Percentiles rank a stretch among this genome's conserved stretches.
These are phyloP conservation scores for Boletus subparvulus DNA, from an alignment of 768 basidiomycete genomes.

Conservation along the genomic window DNA sequence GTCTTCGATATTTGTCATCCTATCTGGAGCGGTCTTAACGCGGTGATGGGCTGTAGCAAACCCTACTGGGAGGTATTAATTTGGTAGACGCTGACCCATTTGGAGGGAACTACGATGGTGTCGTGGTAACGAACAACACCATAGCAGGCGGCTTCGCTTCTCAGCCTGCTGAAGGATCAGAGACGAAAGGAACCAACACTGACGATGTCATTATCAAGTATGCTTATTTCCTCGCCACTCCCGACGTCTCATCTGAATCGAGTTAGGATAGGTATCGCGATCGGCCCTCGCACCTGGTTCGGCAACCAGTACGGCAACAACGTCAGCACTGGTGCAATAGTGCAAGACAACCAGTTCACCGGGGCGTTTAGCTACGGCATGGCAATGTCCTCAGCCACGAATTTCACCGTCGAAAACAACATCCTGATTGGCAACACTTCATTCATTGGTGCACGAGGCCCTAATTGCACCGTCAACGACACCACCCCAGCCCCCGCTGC, in stretches of 20 bases:
- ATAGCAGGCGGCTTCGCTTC: conserved; percentile 72
- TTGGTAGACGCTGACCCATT: conserved; percentile 73
- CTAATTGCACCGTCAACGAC: conserved; percentile 57
- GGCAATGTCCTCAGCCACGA: conserved; percentile 58
- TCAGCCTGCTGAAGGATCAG: conserved; percentile 36
- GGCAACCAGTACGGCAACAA: conserved; percentile 55
- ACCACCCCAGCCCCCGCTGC: conserved; percentile 53
- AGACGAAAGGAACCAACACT: conserved; percentile 53
- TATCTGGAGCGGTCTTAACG: neutral
- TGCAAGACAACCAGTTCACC: conserved; percentile 55
- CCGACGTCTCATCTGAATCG: conserved; percentile 7
- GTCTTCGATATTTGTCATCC: conserved; percentile 21
- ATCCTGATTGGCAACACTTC: conserved; percentile 64
- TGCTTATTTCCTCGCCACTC: conserved; percentile 20
- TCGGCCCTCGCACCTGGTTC: conserved; percentile 79
- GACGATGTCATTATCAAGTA: conserved; percentile 71
- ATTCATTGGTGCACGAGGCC: conserved; percentile 68
- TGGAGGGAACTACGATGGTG: conserved; percentile 62
- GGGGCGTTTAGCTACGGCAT: conserved; percentile 77
- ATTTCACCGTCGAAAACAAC: conserved; percentile 70
- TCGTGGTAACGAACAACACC: conserved; percentile 63
- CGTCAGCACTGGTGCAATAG: conserved; percentile 51
- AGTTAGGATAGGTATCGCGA: conserved; percentile 72
- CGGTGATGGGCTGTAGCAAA: conserved; percentile 43
- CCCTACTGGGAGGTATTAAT: conserved; percentile 74